Percentiles rank a stretch among this genome's conserved stretches.
phyloP scores from a whole-genome alignment of 2,329 filamentous ascomycete genomes.

The Fusarium gaditjirri region DNA sequence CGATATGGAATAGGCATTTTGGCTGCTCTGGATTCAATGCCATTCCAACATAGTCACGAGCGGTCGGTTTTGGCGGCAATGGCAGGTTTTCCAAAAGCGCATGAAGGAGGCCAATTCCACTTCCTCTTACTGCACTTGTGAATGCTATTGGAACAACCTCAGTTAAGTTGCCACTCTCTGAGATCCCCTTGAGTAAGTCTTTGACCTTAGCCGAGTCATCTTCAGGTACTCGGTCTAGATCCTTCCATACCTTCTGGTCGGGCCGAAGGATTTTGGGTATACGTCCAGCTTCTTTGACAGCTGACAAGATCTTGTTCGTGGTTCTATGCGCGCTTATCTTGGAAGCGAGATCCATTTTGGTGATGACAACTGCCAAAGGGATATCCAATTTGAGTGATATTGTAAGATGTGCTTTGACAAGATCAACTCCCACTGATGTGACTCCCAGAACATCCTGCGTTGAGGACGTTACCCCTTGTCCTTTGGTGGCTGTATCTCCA shows the following conservation, averaged over 20 bases:
- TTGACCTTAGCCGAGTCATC: constrained; percentile 68
- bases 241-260: constrained; percentile 58
- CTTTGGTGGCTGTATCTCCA: constrained; percentile 55
- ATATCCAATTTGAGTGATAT: constrained; percentile 84
- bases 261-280: constrained; percentile 78
- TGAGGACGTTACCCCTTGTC: constrained; percentile 56
- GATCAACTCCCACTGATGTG: constrained; percentile 70
- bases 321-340: constrained; percentile 75
- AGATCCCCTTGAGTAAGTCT: constrained; percentile 63
- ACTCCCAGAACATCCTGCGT: constrained; percentile 62
- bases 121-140: constrained; percentile 86
- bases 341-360: constrained; percentile 89
- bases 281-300: constrained; percentile 79
- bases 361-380: constrained; percentile 84
- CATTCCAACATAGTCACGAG: constrained; percentile 64
- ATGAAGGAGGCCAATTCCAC: constrained; percentile 83
- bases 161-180: constrained; percentile 54
- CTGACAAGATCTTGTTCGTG: constrained; percentile 77
- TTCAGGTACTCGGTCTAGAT: constrained; percentile 66
- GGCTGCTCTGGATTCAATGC: constrained; percentile 69
- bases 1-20: constrained; percentile 82
- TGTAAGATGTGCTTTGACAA: constrained; percentile 83
- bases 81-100: constrained; percentile 82
- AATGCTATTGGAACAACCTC: constrained; percentile 83
- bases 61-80: constrained; percentile 66